phyloP scores from a whole-genome alignment of 176 grass and related monocot genomes.

The Avena atlantica region DNA sequence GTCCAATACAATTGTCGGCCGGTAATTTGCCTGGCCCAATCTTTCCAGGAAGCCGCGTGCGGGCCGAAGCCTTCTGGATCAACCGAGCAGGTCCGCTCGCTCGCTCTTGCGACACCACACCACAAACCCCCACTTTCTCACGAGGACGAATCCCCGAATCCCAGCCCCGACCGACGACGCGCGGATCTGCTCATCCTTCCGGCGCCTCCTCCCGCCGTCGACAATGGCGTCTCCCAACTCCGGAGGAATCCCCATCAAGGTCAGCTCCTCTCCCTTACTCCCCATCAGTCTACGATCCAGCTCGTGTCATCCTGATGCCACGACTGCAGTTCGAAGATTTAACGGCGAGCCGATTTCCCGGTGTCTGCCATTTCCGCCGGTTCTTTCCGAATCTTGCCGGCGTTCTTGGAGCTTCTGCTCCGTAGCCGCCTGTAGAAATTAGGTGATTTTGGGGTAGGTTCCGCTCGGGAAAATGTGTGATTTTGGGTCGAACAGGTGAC shows the following conservation, averaged over 20 bases:
- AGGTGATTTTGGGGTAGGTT: neutral
- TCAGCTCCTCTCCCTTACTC: neutral
- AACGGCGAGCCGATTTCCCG: neutral
- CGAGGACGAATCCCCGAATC: neutral
- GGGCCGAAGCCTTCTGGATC: neutral
- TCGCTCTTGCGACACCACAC: neutral
- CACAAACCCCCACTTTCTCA: neutral
- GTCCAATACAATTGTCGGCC: too few species aligned
- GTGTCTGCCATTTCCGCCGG: neutral
- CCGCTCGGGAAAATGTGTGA: neutral
- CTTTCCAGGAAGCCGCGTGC: too few species aligned
- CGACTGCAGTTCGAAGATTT: neutral
- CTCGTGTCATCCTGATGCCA: neutral
- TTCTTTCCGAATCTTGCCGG: neutral
- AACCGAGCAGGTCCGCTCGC: neutral
- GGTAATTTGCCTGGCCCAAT: too few species aligned
- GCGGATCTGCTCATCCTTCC: conserved; percentile 35
- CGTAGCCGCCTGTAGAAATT: neutral
- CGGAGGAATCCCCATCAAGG: conserved; percentile 51
- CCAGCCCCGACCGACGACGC: neutral
- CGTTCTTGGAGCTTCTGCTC: neutral
- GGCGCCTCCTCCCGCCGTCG: conserved; percentile 13
- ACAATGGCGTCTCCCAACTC: conserved; percentile 49
- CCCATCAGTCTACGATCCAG: neutral
- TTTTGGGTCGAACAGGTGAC: neutral